Percentiles rank a stretch among this genome's conserved stretches.
phyloP scores from a whole-genome alignment of 2,329 filamentous ascomycete genomes.

The Monilinia fructicola region DNA sequence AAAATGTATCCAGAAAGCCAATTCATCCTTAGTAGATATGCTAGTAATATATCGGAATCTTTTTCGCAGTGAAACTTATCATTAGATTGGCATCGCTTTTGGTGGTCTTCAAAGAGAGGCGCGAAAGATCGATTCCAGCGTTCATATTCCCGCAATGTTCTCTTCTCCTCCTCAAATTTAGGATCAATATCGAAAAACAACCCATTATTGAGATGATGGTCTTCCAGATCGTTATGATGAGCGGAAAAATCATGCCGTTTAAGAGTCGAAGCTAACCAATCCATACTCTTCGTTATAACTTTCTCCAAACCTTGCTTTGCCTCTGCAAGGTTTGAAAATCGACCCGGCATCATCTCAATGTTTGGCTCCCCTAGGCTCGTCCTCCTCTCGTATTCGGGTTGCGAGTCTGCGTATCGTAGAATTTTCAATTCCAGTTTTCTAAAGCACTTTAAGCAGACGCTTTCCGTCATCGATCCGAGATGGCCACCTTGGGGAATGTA shows the following conservation, averaged over 20 bases:
- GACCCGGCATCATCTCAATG: conserved; percentile 32
- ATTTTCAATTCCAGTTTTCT: not conserved
- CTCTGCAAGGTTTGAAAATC: conserved; percentile 27
- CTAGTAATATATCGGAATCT: conserved; percentile 8
- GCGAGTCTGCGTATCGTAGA: conserved; percentile 1
- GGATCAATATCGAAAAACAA: conserved; percentile 33
- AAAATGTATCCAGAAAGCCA: conserved; percentile 21
- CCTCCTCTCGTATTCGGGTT: not conserved
- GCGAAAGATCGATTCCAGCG: conserved; percentile 33
- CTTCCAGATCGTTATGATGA: conserved; percentile 8
- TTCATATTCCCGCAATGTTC: conserved; percentile 32
- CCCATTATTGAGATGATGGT: conserved; percentile 10
- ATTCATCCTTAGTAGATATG: conserved; percentile 13
- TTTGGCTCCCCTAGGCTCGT: conserved; percentile 23
- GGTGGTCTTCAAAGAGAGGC: conserved; percentile 23
- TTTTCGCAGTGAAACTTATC: conserved; percentile 21
- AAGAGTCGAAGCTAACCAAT: conserved; percentile 34
- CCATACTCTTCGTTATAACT: conserved; percentile 33
- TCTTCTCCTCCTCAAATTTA: conserved; percentile 29
- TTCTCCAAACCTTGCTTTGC: conserved; percentile 29
- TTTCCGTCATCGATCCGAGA: conserved; percentile 13
- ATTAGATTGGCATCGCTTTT: conserved; percentile 21
- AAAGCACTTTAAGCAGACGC: not conserved
- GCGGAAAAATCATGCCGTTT: conserved; percentile 31
- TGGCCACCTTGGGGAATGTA: conserved; percentile 10